Percentiles rank a stretch among this genome's conserved stretches.
phyloP scores from a whole-genome alignment of 306 rosid species.

The Fragaria vesca region DNA sequence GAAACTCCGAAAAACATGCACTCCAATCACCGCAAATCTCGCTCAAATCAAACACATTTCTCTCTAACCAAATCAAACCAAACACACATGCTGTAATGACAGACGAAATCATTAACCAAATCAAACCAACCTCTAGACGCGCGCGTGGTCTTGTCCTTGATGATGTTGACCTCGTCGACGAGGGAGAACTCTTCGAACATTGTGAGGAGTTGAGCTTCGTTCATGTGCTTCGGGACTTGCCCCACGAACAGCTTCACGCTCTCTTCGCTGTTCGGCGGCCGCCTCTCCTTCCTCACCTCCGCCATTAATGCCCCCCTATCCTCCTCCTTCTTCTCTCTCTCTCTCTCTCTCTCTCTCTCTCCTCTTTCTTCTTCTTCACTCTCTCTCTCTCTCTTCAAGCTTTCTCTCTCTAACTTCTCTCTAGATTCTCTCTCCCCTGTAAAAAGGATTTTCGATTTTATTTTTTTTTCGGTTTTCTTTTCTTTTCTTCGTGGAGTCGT shows the following conservation, averaged over 20 bases:
- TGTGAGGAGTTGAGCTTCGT: slow-evolving; percentile 77
- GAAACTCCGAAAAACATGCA: background rate
- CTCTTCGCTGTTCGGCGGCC: slow-evolving; percentile 62
- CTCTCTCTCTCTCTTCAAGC: background rate
- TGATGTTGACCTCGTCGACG: slow-evolving; percentile 97
- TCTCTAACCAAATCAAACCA: background rate
- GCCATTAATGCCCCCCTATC: slow-evolving; percentile 59
- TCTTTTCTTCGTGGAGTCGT: slow-evolving; percentile 36
- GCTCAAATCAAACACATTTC: slow-evolving; percentile 20
- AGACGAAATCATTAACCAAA: background rate
- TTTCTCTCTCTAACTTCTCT: slow-evolving; percentile 16
- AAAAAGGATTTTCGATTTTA: background rate
- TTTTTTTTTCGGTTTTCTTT: no score
- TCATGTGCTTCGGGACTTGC: slow-evolving; percentile 96
- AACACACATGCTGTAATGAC: background rate
- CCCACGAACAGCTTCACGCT: slow-evolving; percentile 98
- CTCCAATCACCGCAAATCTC: slow-evolving; percentile 17
- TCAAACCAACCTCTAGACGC: slow-evolving; percentile 69
- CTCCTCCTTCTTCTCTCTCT: background rate
- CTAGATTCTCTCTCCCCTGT: slow-evolving; percentile 14
- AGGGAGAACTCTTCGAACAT: slow-evolving; percentile 87
- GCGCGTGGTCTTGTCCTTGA: slow-evolving; percentile 90
- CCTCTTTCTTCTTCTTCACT: background rate
- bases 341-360: background rate
- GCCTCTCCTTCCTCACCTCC: slow-evolving; percentile 78